A percentile compares a stretch with the other conserved stretches of the same genome.
Evolutionary conservation across 2,329 filamentous ascomycete species (phyloP).

Genomic region (Trichoderma semiorbis): DNA sequence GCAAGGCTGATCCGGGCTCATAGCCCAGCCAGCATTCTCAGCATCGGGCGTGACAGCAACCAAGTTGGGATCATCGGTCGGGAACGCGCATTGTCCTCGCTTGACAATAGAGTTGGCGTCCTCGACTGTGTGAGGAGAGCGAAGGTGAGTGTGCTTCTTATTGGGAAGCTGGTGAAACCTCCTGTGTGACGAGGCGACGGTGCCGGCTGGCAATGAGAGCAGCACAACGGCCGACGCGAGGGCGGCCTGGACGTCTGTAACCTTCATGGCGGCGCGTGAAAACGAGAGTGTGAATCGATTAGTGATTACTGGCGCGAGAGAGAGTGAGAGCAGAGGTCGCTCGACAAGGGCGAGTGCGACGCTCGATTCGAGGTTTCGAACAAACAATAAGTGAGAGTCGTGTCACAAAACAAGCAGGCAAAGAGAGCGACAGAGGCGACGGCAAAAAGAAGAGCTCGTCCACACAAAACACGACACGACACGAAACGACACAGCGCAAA

Average conservation of each 20-base stretch:
- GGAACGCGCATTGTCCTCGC: conserved; percentile 62
- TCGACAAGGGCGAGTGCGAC: background rate
- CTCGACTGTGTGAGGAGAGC: conserved; percentile 24
- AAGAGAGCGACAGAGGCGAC: conserved; percentile 12
- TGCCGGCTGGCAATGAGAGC: conserved; percentile 40
- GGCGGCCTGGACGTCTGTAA: conserved; percentile 47
- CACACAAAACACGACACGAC: conserved; percentile 10
- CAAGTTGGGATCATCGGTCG: conserved; percentile 58
- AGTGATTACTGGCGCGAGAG: background rate
- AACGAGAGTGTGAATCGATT: conserved; percentile 14
- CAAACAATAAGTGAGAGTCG: conserved; percentile 4
- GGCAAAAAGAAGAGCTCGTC: conserved; percentile 5
- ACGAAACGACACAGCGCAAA: conserved; percentile 12
- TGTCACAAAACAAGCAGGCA: conserved; percentile 11
- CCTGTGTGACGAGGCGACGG: conserved; percentile 32
- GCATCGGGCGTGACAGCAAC: conserved; percentile 62
- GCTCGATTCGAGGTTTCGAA: background rate
- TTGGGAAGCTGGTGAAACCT: conserved; percentile 40
- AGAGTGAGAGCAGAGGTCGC: background rate
- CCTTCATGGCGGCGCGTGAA: conserved; percentile 46
- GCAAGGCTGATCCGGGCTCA: conserved; percentile 72
- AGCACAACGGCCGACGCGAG: conserved; percentile 49
- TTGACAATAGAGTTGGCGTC: conserved; percentile 42
- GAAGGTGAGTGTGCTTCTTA: conserved; percentile 35
- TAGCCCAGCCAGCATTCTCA: conserved; percentile 72